A percentile compares a stretch with the other conserved stretches of the same genome.
Evolutionary conservation across 805 yeast species (phyloP).

Genomic region (Clavispora phyllophila): DNA sequence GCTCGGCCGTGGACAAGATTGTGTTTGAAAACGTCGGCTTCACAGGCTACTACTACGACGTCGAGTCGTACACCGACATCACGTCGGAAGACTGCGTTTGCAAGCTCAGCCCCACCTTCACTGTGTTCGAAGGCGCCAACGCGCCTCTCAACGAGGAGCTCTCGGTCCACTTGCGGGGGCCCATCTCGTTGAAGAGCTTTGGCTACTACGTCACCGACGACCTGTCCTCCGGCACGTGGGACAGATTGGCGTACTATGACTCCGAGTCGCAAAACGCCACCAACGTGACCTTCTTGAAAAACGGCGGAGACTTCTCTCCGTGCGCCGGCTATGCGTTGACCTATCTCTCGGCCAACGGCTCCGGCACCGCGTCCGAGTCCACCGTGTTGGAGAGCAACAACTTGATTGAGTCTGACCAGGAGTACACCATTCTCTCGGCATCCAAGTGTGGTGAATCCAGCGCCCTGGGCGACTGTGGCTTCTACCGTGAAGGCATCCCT

Average conservation of each 20-base stretch:
- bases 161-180: slow-evolving; percentile 78
- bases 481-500: slow-evolving; percentile 67
- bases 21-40: slow-evolving; percentile 54
- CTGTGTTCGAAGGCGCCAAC: slow-evolving; percentile 50
- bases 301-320: slow-evolving; percentile 53
- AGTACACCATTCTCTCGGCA: slow-evolving; percentile 56
- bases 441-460: slow-evolving; percentile 54
- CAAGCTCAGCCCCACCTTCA: slow-evolving; percentile 30
- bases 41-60: slow-evolving; percentile 47
- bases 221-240: slow-evolving; percentile 45
- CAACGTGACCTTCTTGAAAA: slow-evolving; percentile 64
- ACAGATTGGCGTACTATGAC: slow-evolving; percentile 56
- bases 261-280: slow-evolving; percentile 43
- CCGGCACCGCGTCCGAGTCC: slow-evolving; percentile 38
- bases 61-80: slow-evolving; percentile 37
- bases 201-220: slow-evolving; percentile 50
- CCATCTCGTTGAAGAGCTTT: slow-evolving; percentile 54
- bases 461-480: slow-evolving; percentile 61
- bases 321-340: slow-evolving; percentile 69
- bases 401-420: slow-evolving; percentile 52
- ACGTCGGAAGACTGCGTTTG: slow-evolving; percentile 45
- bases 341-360: slow-evolving; percentile 57
- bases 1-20: slow-evolving; percentile 26
- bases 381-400: slow-evolving; percentile 47
- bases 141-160: slow-evolving; percentile 66